These are phyloP conservation scores for Bromus sterilis DNA, from an alignment of 176 grass and related monocot species.

Conservation along the genomic window DNA sequence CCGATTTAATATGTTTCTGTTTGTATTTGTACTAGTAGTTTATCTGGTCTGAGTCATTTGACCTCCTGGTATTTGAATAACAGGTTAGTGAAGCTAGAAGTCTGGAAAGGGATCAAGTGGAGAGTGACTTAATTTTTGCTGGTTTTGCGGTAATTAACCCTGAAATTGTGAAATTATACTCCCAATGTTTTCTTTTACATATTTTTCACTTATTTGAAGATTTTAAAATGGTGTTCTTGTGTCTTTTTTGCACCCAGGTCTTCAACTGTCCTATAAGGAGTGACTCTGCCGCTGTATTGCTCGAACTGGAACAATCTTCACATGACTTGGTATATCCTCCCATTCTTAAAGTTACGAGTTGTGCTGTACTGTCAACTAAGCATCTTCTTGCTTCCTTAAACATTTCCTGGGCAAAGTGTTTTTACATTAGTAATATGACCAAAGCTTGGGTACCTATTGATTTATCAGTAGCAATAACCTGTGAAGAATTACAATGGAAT, in stretches of 20 bases:
- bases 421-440: neutral
- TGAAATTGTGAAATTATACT: neutral
- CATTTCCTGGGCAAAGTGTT: neutral
- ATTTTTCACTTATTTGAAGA: neutral
- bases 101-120: conserved; percentile 86
- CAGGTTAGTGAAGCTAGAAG: conserved; percentile 97
- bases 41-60: neutral
- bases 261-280: conserved; percentile 95
- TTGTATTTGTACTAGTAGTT: conserved; percentile 3
- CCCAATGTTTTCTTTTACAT: neutral
- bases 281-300: conserved; percentile 74
- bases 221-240: neutral
- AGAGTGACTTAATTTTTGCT: conserved; percentile 80
- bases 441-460: neutral
- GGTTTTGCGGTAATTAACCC: conserved; percentile 78
- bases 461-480: neutral
- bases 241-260: conserved; percentile 49
- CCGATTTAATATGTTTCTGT: neutral
- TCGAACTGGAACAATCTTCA: conserved; percentile 78
- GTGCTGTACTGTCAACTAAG: neutral
- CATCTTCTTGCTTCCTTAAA: neutral
- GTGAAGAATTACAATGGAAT: neutral
- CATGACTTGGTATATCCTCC: conserved; percentile 86
- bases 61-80: conserved; percentile 22
- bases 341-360: neutral